phyloP scores from a whole-genome alignment of 331 rosid genomes.

The Quercus phellos region DNA sequence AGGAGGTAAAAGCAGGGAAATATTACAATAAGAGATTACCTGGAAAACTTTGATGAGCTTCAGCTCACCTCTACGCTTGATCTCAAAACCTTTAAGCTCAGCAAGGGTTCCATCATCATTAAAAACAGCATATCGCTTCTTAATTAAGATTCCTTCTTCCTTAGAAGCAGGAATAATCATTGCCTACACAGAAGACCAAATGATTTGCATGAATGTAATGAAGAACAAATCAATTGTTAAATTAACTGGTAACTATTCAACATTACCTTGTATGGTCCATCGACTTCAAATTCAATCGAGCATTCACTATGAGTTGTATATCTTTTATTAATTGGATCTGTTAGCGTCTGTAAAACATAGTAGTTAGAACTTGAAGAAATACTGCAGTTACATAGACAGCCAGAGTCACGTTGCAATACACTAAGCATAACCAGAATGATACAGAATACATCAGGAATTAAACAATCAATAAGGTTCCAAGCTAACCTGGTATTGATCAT shows the following conservation, averaged over 20 bases:
- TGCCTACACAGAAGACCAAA: constrained; percentile 50
- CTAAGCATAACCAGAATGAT: constrained; percentile 11
- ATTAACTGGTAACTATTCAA: constrained; percentile 1
- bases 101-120: constrained; percentile 97
- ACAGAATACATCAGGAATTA: constrained; percentile 1
- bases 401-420: constrained; percentile 8
- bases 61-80: constrained; percentile 98
- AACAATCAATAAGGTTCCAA: constrained; percentile 18
- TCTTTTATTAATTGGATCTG: constrained; percentile 56
- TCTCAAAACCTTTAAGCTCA: constrained; percentile 98
- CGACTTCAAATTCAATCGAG: constrained; percentile 98
- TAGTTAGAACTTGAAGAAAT: constrained; percentile 24
- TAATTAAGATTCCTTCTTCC: constrained; percentile 95
- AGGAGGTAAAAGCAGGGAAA: neutral
- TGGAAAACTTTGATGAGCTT: constrained; percentile 99
- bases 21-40: constrained; percentile 39
- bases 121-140: constrained; percentile 97
- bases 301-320: constrained; percentile 90
- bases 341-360: constrained; percentile 61
- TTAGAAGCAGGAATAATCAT: constrained; percentile 98
- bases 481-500: constrained; percentile 95
- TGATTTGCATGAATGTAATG: constrained; percentile 8
- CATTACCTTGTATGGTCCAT: constrained; percentile 98
- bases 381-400: constrained; percentile 10
- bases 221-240: neutral